These are phyloP conservation scores for Fragosphaeria purpurea DNA, from an alignment of 2,329 filamentous ascomycete genomes.

Conservation along the genomic window DNA sequence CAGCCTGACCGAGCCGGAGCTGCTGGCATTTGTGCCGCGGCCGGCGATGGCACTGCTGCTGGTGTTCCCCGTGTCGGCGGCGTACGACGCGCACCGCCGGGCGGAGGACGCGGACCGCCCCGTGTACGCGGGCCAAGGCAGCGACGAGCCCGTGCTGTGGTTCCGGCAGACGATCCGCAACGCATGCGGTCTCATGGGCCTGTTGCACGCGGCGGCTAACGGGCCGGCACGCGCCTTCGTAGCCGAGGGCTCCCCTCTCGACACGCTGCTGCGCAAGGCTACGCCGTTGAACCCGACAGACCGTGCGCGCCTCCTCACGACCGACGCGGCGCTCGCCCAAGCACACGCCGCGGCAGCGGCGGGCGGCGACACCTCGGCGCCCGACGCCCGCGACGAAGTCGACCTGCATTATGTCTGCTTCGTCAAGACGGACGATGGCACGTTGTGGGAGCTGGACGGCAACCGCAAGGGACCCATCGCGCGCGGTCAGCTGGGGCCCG, in stretches of 20 bases:
- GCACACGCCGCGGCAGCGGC: conserved; percentile 72
- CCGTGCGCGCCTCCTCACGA: conserved; percentile 67
- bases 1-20: conserved; percentile 74
- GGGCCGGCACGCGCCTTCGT: conserved; percentile 58
- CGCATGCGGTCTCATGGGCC: conserved; percentile 81
- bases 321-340: conserved; percentile 61
- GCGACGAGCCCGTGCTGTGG: conserved; percentile 73
- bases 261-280: conserved; percentile 58
- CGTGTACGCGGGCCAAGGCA: conserved; percentile 59
- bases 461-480: conserved; percentile 46
- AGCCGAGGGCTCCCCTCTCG: conserved; percentile 45
- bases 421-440: conserved; percentile 61
- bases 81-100: conserved; percentile 67
- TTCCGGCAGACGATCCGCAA: conserved; percentile 93
- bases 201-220: conserved; percentile 76
- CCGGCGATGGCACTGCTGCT: conserved; percentile 82
- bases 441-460: conserved; percentile 51
- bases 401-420: conserved; percentile 96
- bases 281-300: conserved; percentile 55
- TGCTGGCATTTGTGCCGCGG: conserved; percentile 78
- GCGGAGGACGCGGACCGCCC: conserved; percentile 57
- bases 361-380: conserved; percentile 68
- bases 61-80: conserved; percentile 74
- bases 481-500: conserved; percentile 42
- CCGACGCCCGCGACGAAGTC: conserved; percentile 67